A percentile compares a stretch with the other conserved stretches of the same genome.
phyloP scores from a whole-genome alignment of 176 grass and related monocot species.

The Pontederia crassipes region DNA sequence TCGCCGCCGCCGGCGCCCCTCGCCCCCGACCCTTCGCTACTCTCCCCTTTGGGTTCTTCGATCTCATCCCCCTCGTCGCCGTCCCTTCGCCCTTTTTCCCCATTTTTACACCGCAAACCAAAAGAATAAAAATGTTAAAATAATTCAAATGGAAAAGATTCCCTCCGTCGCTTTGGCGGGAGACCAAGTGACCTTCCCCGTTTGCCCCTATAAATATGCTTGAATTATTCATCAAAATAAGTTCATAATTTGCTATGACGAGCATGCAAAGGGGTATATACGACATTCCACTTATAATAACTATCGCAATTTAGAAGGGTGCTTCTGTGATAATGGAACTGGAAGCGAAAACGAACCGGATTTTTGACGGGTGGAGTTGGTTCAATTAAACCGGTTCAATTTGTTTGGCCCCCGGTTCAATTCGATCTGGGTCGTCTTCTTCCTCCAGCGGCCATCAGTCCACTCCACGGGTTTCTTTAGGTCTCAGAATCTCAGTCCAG shows the following conservation, averaged over 20 bases:
- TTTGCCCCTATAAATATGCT: no score
- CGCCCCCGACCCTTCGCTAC: neutral
- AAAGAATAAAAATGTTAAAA: neutral
- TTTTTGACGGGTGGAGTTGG: neutral
- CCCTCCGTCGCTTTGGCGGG: neutral
- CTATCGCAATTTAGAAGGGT: no score
- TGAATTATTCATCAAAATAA: no score
- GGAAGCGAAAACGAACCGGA: no score
- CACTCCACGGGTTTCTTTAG: neutral
- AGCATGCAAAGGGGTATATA: no score
- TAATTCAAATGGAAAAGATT: neutral
- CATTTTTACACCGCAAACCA: neutral
- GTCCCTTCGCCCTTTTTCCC: neutral
- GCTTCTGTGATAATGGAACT: no score
- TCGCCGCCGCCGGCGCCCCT: slow-evolving; percentile 19
- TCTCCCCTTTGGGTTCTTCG: slow-evolving; percentile 27
- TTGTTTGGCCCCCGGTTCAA: neutral
- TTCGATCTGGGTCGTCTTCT: slow-evolving; percentile 14
- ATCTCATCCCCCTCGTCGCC: slow-evolving; percentile 27
- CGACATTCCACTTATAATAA: no score
- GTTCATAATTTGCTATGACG: no score
- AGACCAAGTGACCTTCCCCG: no score
- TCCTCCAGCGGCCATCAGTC: neutral
- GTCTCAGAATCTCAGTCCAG: neutral
- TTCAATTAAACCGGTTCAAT: neutral